A percentile compares a stretch with the other conserved stretches of the same genome.
Conservation (phyloP, 2,329 filamentous ascomycete genomes). For the Hypoxylon sp. region DNA sequence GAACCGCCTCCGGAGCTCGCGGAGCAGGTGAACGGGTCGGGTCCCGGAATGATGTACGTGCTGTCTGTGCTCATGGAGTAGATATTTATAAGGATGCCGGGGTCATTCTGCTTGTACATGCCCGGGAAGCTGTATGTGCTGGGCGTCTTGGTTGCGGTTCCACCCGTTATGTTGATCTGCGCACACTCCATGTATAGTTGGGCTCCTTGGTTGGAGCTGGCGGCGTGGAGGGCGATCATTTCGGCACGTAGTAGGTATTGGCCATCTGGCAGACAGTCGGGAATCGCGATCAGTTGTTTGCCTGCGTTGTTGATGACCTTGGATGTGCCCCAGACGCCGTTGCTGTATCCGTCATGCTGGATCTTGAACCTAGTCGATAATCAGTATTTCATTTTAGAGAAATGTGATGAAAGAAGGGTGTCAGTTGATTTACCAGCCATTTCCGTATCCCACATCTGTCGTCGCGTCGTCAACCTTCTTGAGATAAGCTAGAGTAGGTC, state of each 20-base stretch:
- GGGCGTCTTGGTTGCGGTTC: slow-evolving; percentile 48
- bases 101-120: slow-evolving; percentile 55
- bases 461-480: slow-evolving; percentile 65
- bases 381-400: not conserved
- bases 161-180: slow-evolving; percentile 48
- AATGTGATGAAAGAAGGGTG: not conserved
- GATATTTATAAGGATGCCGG: slow-evolving; percentile 54
- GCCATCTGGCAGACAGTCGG: slow-evolving; percentile 63
- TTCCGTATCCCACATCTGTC: slow-evolving; percentile 57
- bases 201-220: slow-evolving; percentile 56
- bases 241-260: slow-evolving; percentile 71
- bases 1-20: slow-evolving; percentile 20
- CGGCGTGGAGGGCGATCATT: slow-evolving; percentile 68
- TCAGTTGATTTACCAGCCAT: slow-evolving; percentile 53
- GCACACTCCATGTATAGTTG: slow-evolving; percentile 64
- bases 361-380: slow-evolving; percentile 51
- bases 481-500: slow-evolving; percentile 66
- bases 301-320: slow-evolving; percentile 62
- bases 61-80: slow-evolving; percentile 51
- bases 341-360: slow-evolving; percentile 45
- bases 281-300: slow-evolving; percentile 64
- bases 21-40: slow-evolving; percentile 43
- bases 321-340: slow-evolving; percentile 49
- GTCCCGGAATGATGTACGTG: slow-evolving; percentile 51
- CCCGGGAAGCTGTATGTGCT: slow-evolving; percentile 54